These are phyloP conservation scores for Bigelowiella natans DNA, from an alignment of 78 protist species.

Conservation along the genomic window DNA sequence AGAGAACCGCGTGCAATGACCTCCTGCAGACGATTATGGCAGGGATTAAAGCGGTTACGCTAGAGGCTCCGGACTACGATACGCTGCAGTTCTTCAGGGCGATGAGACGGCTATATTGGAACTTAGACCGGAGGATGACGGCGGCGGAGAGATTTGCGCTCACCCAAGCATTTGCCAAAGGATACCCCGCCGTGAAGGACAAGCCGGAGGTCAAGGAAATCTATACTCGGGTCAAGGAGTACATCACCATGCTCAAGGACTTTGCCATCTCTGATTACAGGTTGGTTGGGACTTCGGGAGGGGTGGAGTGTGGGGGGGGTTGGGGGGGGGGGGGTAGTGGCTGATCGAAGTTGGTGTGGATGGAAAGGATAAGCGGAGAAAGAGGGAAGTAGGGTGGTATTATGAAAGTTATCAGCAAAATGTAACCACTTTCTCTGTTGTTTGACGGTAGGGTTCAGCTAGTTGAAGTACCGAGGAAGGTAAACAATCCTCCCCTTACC, in stretches of 20 bases:
- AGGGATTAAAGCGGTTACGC: neutral
- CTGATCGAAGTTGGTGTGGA: too few relatives aligned
- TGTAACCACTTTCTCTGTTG: too few relatives aligned
- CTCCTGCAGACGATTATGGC: neutral
- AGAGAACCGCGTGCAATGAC: neutral
- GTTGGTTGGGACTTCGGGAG: too few relatives aligned
- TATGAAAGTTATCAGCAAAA: too few relatives aligned
- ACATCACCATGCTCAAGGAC: neutral
- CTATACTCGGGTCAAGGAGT: neutral
- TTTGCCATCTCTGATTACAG: neutral
- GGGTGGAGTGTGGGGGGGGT: too few relatives aligned
- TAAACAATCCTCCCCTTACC: too few relatives aligned
- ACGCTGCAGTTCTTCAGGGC: neutral
- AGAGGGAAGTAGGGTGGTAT: too few relatives aligned
- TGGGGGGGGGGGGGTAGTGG: too few relatives aligned
- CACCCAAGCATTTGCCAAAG: neutral
- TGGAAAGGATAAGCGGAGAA: too few relatives aligned
- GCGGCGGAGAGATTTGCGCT: neutral
- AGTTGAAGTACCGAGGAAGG: too few relatives aligned
- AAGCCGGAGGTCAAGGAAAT: neutral
- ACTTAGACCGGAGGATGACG: neutral
- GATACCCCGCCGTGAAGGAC: neutral
- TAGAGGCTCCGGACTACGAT: neutral
- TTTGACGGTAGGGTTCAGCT: too few relatives aligned
- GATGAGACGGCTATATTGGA: neutral